A percentile compares a stretch with the other conserved stretches of the same genome.
Evolutionary conservation across 371 early-diverging fungal species (phyloP).

Genomic region (Rhizomucor pusillus): DNA sequence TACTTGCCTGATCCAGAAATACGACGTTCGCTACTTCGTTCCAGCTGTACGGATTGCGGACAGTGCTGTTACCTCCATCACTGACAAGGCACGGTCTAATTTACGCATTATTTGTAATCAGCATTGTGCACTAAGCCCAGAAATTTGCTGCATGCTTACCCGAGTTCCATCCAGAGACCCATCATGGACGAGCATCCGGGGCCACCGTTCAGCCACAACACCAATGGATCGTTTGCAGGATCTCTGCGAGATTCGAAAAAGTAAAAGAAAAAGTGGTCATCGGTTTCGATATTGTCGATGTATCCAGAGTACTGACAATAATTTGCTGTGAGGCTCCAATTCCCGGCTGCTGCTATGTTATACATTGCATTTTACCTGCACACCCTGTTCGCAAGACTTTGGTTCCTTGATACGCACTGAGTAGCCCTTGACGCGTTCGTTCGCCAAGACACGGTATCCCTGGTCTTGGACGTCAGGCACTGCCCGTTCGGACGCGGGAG

Average conservation of each 20-base stretch:
- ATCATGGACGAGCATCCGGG: conserved; percentile 78
- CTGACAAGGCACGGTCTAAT: conserved; percentile 60
- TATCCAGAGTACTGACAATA: conserved; percentile 47
- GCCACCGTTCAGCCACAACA: conserved; percentile 81
- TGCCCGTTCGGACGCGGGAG: too few relatives aligned
- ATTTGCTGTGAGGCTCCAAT: not conserved
- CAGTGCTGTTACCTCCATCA: conserved; percentile 55
- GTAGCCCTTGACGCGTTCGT: conserved; percentile 20
- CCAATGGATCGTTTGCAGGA: conserved; percentile 72
- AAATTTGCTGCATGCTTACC: conserved; percentile 7
- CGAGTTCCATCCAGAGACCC: conserved; percentile 83
- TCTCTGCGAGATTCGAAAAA: conserved; percentile 78
- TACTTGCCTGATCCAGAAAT: conserved; percentile 71
- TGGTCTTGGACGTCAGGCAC: not conserved
- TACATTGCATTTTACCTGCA: conserved; percentile 22
- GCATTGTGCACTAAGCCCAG: too few relatives aligned
- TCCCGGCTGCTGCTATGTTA: too few relatives aligned
- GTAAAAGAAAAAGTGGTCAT: conserved; percentile 78
- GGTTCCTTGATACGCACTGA: conserved; percentile 30
- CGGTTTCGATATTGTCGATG: conserved; percentile 51
- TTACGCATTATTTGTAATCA: not conserved
- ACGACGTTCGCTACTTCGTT: conserved; percentile 78
- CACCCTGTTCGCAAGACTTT: conserved; percentile 29
- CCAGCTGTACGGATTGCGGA: conserved; percentile 67
- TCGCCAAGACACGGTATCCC: conserved; percentile 15